Base-by-base conservation (phyloP, 164 flowering plant species). In the Nymphaea colorata region DNA sequence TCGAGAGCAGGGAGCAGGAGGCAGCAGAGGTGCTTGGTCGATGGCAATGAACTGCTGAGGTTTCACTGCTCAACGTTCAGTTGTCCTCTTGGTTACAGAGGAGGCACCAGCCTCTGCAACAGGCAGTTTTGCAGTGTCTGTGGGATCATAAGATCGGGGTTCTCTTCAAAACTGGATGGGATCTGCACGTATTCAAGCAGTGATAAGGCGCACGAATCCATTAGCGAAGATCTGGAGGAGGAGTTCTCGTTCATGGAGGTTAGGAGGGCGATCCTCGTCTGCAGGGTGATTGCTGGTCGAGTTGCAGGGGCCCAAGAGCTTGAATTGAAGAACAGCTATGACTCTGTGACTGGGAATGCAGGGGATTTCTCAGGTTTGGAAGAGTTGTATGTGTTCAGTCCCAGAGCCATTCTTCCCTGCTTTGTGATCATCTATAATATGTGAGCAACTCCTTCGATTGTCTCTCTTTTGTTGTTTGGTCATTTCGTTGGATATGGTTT, bases 351-450 rank as follows among this genome's bases (percentile, higher is more conserved):
- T 3, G 86, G 86, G 5, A 18, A 76, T n/a, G 74, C 80, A 2
- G 78, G 73, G 14, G 65, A 75, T 60, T 87, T 84, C 71, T 59
- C 62, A 0, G 69, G 81, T 65, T 44, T 73, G 70, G 94, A 86
- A 43, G 97, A 93, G 78, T 70, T 93, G 4, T 44, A 84, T 76
- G 97, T 93, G 41, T 89, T 86, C 62, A 87, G 86, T 79, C 96
- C 96, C 0, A 85, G 88, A 78, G 96, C 96, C 61, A 86, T 93
- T 75, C 91, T 93, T 63, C 98, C 98, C 71, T 93, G 98, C 77
- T 93, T 93, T 79, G 91, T 84, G 44, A 85, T 93, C 60, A 81
- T 86, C 42, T 93, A 92, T 69, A 82, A 83, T 15, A 82, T 85
- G 59, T 85, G 77, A 81, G 43, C 57, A 51, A 51, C 14, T 8